Evolutionary conservation across 176 grass and related monocot species (phyloP).

Genomic region (Oryza glumipatula): DNA sequence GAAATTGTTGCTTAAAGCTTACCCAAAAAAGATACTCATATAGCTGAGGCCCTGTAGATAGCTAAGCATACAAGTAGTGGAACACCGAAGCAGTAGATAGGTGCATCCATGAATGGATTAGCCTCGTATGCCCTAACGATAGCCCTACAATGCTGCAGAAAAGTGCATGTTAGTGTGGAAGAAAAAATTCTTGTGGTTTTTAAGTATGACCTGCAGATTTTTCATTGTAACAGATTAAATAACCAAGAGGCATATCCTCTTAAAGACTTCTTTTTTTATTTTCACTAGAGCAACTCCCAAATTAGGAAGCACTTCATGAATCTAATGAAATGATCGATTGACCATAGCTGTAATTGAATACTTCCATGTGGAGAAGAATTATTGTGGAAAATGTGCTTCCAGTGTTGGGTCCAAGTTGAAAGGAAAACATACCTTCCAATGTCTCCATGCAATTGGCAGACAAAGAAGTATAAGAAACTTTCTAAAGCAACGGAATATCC

Average conservation of each 20-base stretch:
- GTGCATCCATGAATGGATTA: conserved; percentile 34
- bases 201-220: background rate
- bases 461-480: conserved; percentile 49
- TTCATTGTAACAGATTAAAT: background rate
- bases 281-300: background rate
- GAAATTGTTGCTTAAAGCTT: background rate
- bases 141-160: conserved; percentile 32
- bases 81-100: conserved; percentile 33
- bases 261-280: background rate
- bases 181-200: background rate
- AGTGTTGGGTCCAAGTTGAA: background rate
- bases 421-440: conserved; percentile 50
- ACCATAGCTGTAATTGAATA: too few species aligned
- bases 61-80: conserved; percentile 28
- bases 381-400: background rate
- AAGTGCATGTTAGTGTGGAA: background rate
- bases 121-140: conserved; percentile 4
- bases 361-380: background rate
- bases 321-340: background rate
- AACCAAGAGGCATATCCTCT: background rate
- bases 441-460: conserved; percentile 50
- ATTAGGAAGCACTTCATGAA: background rate
- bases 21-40: background rate
- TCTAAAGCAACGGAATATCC: conserved; percentile 34
- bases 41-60: conserved; percentile 18